Evolutionary conservation across 495 filamentous ascomycete genomes (phyloP).

Genomic region (Aspergillus panamensis): DNA sequence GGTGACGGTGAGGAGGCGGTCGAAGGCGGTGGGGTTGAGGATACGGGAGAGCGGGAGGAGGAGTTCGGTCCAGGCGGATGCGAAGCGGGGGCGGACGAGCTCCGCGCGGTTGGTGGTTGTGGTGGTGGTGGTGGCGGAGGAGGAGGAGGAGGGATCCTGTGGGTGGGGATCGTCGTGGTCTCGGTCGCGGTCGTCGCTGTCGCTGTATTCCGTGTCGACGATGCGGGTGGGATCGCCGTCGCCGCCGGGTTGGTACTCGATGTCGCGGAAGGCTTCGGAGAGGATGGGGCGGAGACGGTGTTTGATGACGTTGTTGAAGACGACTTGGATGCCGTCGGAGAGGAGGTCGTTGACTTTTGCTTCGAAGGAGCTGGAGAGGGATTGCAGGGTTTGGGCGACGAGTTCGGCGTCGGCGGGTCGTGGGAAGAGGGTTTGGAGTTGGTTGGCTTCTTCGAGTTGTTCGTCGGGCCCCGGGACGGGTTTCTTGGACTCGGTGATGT

Average conservation of each 20-base stretch:
- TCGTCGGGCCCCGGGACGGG: constrained; percentile 24
- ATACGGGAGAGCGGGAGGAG: constrained; percentile 81
- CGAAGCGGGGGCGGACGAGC: constrained; percentile 70
- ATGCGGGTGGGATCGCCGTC: constrained; percentile 15
- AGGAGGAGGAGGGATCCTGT: too few relatives aligned
- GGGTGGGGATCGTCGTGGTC: constrained; percentile 27
- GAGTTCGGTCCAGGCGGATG: constrained; percentile 76
- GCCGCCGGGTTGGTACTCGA: constrained; percentile 64
- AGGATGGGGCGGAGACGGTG: constrained; percentile 80
- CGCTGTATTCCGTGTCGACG: constrained; percentile 17
- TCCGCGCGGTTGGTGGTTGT: constrained; percentile 32
- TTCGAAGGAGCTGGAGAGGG: constrained; percentile 67
- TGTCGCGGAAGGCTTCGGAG: constrained; percentile 84
- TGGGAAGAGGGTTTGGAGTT: constrained; percentile 68
- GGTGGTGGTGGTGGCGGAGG: too few relatives aligned
- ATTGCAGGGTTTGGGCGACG: constrained; percentile 62
- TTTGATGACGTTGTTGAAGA: constrained; percentile 86
- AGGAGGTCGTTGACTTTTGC: constrained; percentile 77
- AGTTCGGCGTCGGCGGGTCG: constrained; percentile 67
- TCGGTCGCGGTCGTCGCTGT: constrained; percentile 25
- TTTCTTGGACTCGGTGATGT: constrained; percentile 50
- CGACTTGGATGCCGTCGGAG: constrained; percentile 72
- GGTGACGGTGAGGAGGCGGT: constrained; percentile 67
- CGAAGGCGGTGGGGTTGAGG: constrained; percentile 68
- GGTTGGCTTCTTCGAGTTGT: constrained; percentile 23